Base-by-base conservation (phyloP, 1,284 basidiomycete species). In the Sparassis latifolia region DNA sequence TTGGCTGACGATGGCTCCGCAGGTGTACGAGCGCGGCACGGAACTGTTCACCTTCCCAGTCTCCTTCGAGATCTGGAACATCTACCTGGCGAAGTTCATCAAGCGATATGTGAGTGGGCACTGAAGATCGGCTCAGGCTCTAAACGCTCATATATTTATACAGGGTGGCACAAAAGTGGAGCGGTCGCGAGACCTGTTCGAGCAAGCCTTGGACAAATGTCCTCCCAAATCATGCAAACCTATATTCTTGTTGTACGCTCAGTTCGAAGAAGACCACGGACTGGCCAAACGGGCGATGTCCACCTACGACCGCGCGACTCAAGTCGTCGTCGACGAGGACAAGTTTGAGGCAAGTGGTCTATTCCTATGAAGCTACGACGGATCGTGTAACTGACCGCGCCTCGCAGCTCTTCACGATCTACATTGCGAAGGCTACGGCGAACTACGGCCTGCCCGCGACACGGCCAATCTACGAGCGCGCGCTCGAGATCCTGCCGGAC, bases 21-120 rank as follows among this genome's bases (percentile, higher is more conserved):
- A 86, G 86, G 87, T 97, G 37, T 99, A 98, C 67, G 97, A 99
- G 67, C 85, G 96, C 43, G 97, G 97, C 42, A 92, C 97, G 6
- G 97, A 99, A 59, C 74, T 98, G 20, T 99, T 99, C 76, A 95
- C 94, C 5, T 99, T 94, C 76, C 97, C 97, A 0, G 85, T 99
- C 44, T 96, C 93, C 2, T 99, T 98, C 66, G 97, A 99, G 71
- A 84, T 99, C 57, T 99, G 97, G 96, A 99, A 99, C 66, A 96
- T 97, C 52, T 99, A 98, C 69, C 74, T 99, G 39, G 89, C 91
- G 52, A 98, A 98, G 70, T 99, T 99, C 65, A 82, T 96, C 56
- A 96, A 94, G 70, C 87, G 97, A 67, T 98, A 97, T 71, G 91
- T 92, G 61, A 66, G 87, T 78, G 5, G 5, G 5, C 20, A 20